Percentiles rank a stretch among this genome's conserved stretches.
Evolutionary conservation across 331 rosid species (phyloP).

Genomic region (Erythrophleum ivorense): DNA sequence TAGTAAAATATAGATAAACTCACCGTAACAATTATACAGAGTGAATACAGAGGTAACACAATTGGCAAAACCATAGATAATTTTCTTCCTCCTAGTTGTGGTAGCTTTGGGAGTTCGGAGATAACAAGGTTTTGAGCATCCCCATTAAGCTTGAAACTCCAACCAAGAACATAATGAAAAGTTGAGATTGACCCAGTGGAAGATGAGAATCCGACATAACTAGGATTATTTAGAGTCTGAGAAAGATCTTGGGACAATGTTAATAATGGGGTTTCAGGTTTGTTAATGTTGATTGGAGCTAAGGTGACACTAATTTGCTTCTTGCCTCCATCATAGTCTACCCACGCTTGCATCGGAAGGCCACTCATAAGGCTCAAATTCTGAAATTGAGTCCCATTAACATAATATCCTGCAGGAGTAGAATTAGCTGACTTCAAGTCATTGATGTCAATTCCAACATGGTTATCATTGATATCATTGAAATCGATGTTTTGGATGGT

Average conservation of each 20-base stretch:
- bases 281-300: slow-evolving; percentile 39
- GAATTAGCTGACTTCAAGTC: slow-evolving; percentile 31
- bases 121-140: slow-evolving; percentile 39
- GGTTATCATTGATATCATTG: slow-evolving; percentile 45
- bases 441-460: slow-evolving; percentile 53
- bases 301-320: slow-evolving; percentile 48
- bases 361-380: slow-evolving; percentile 49
- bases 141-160: slow-evolving; percentile 58
- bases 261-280: slow-evolving; percentile 46
- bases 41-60: slow-evolving; percentile 37
- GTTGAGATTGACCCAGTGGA: slow-evolving; percentile 44
- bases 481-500: slow-evolving; percentile 32
- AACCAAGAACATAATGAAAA: slow-evolving; percentile 51
- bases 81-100: slow-evolving; percentile 17
- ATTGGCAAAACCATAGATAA: slow-evolving; percentile 7
- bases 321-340: slow-evolving; percentile 48
- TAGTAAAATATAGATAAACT: neutral
- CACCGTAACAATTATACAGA: slow-evolving; percentile 25
- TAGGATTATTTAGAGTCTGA: slow-evolving; percentile 28
- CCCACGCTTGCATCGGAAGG: slow-evolving; percentile 49
- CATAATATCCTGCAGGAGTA: slow-evolving; percentile 41
- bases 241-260: slow-evolving; percentile 44
- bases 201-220: slow-evolving; percentile 57
- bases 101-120: slow-evolving; percentile 46
- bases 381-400: neutral